Conservation (phyloP, 176 grass and related monocot species). For the Carex littledalei region DNA sequence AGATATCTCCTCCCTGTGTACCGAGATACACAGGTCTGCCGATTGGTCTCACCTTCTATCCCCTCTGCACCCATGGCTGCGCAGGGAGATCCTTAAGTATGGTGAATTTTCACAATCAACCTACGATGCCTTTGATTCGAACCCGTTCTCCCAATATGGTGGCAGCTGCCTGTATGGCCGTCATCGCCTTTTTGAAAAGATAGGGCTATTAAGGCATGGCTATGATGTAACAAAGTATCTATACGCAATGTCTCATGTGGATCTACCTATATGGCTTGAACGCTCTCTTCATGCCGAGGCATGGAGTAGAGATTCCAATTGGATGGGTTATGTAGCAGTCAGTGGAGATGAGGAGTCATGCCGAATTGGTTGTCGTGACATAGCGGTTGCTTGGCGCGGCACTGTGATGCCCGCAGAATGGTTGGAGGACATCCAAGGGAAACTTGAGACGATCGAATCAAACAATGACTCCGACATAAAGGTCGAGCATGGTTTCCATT, state of each 20-base stretch:
- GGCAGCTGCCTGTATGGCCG: conserved; percentile 42
- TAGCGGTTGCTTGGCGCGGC: conserved; percentile 32
- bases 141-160: conserved; percentile 34
- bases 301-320: conserved; percentile 28
- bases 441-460: conserved; percentile 19
- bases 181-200: conserved; percentile 27
- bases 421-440: conserved; percentile 36
- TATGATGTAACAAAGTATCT: conserved; percentile 58
- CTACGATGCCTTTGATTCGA: conserved; percentile 43
- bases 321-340: conserved; percentile 58
- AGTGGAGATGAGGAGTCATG: conserved; percentile 33
- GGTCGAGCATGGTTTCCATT: conserved; percentile 45
- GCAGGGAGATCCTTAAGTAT: conserved; percentile 43
- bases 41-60: conserved; percentile 42
- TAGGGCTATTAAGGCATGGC: conserved; percentile 25
- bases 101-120: conserved; percentile 48
- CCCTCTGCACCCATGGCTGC: conserved; percentile 46
- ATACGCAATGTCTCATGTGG: conserved; percentile 43
- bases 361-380: conserved; percentile 34
- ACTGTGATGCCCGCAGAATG: conserved; percentile 35
- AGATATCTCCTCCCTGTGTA: conserved; percentile 15
- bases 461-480: background rate
- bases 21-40: conserved; percentile 37
- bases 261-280: conserved; percentile 18
- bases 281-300: conserved; percentile 15